Conservation (phyloP, 495 filamentous ascomycete genomes). For the Usnea hakonensis region DNA sequence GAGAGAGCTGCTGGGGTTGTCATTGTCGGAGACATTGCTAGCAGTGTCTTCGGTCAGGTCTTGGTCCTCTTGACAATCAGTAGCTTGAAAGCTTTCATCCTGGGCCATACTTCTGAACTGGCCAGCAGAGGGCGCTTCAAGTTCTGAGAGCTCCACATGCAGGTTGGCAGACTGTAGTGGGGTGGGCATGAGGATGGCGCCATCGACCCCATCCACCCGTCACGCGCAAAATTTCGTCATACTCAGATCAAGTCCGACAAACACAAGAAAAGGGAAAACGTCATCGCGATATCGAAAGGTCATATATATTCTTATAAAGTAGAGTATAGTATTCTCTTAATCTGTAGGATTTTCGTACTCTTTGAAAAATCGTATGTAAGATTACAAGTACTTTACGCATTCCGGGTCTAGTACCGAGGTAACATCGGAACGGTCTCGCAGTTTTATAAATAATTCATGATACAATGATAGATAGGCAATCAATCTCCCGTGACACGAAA, state of each 20-base stretch:
- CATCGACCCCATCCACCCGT: neutral
- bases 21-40: constrained; percentile 13
- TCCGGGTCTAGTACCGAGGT: too few species aligned
- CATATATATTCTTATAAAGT: too few species aligned
- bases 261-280: too few species aligned
- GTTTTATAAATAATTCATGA: too few species aligned
- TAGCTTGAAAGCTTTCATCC: constrained; percentile 27
- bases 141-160: constrained; percentile 7
- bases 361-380: too few species aligned
- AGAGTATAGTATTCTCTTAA: too few species aligned
- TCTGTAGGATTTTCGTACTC: too few species aligned
- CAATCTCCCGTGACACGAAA: too few species aligned
- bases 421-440: too few species aligned
- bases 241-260: neutral
- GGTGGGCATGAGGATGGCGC: constrained; percentile 1
- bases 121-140: neutral
- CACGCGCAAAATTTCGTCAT: neutral
- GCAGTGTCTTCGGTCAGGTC: neutral
- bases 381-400: too few species aligned
- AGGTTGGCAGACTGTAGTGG: neutral
- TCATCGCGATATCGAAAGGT: too few species aligned
- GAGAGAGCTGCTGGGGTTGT: constrained; percentile 12
- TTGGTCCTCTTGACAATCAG: constrained; percentile 9
- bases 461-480: too few species aligned
- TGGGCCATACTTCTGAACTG: constrained; percentile 28